phyloP scores from a whole-genome alignment of 78 protist genomes.

The Bigelowiella natans region DNA sequence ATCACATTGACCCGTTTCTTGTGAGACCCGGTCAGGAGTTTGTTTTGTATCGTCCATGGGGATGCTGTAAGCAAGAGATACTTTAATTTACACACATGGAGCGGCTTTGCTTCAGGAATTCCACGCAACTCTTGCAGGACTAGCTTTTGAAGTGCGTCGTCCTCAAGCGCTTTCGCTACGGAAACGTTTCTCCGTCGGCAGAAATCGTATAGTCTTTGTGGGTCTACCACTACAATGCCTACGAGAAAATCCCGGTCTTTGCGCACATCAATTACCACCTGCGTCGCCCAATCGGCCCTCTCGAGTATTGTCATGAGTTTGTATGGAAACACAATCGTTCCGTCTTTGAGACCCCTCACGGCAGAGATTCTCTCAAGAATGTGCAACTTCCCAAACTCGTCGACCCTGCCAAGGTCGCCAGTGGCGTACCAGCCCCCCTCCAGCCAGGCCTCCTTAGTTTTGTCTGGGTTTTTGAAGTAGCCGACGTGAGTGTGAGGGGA shows the following conservation, averaged over 20 bases:
- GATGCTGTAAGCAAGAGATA: not conserved
- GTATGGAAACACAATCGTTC: not conserved
- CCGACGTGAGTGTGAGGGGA: not conserved
- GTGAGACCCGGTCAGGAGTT: not conserved
- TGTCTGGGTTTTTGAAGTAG: not conserved
- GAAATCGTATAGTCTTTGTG: too few relatives aligned
- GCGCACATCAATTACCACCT: not conserved
- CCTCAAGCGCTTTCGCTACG: not conserved
- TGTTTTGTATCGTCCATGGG: not conserved
- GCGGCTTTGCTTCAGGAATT: not conserved
- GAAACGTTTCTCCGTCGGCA: not conserved
- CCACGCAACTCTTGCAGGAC: not conserved
- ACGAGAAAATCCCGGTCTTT: not conserved
- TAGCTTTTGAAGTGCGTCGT: not conserved
- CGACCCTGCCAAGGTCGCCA: not conserved
- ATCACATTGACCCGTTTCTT: not conserved
- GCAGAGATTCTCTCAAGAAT: not conserved
- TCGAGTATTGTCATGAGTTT: not conserved
- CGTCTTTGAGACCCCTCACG: not conserved
- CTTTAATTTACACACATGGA: too few relatives aligned
- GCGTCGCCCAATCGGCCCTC: not conserved
- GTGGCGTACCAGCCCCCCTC: not conserved
- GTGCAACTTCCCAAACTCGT: not conserved
- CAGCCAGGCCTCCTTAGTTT: not conserved
- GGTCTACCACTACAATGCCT: too few relatives aligned